Conservation (phyloP, 441 rosid species). For the Biscutella laevigata region DNA sequence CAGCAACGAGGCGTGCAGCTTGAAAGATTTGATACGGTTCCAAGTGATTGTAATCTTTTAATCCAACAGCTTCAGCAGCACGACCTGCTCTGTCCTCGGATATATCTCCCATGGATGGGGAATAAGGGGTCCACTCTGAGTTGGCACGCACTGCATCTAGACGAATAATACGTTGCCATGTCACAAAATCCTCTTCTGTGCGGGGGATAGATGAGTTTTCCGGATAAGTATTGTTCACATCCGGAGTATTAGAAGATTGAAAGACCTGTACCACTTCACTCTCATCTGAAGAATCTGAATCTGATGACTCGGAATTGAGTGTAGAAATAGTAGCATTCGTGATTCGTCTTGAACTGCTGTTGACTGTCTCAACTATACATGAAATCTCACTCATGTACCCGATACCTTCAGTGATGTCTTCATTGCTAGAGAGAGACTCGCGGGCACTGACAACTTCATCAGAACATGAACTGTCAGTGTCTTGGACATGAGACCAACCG, state of each 20-base stretch:
- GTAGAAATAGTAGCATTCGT: conserved; percentile 39
- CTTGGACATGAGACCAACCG: conserved; percentile 35
- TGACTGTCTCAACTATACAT: conserved; percentile 39
- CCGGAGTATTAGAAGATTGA: conserved; percentile 32
- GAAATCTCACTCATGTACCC: conserved; percentile 50
- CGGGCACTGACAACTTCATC: conserved; percentile 70
- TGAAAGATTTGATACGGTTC: conserved; percentile 77
- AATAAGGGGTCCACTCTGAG: conserved; percentile 62
- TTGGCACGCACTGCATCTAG: conserved; percentile 85
- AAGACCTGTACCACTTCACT: conserved; percentile 44
- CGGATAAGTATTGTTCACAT: conserved; percentile 30
- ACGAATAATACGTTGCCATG: conserved; percentile 92
- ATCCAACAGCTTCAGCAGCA: conserved; percentile 71
- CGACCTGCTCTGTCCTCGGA: conserved; percentile 54
- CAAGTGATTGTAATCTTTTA: conserved; percentile 72
- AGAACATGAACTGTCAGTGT: conserved; percentile 40
- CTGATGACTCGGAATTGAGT: conserved; percentile 56
- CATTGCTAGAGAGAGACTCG: conserved; percentile 58
- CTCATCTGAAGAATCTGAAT: conserved; percentile 63
- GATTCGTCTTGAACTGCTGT: conserved; percentile 35
- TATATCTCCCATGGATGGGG: conserved; percentile 48
- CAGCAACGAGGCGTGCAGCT: conserved; percentile 84
- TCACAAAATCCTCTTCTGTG: conserved; percentile 54
- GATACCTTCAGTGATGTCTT: conserved; percentile 36
- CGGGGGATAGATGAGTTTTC: conserved; percentile 28